Evolutionary conservation across 306 rosid species (phyloP).

Genomic region (Echinosophora koreensis): DNA sequence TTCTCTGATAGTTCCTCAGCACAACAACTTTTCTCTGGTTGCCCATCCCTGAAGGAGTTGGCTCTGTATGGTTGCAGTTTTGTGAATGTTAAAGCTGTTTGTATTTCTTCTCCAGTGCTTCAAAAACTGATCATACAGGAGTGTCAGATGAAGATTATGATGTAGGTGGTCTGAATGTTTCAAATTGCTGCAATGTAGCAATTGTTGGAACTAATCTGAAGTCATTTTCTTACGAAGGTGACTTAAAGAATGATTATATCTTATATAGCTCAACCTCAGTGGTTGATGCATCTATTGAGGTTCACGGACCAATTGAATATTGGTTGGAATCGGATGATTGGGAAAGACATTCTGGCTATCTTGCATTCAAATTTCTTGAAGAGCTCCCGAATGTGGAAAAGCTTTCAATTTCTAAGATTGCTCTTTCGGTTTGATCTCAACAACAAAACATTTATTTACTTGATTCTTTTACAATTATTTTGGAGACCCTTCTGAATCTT

Average conservation of each 20-base stretch:
- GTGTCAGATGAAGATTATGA: no score
- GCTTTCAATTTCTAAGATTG: background rate
- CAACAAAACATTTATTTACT: background rate
- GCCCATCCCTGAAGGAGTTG: slow-evolving; percentile 16
- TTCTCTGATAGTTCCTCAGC: background rate
- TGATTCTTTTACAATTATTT: background rate
- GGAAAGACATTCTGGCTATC: background rate
- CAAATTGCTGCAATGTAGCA: background rate
- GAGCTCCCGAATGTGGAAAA: background rate
- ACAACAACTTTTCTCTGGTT: slow-evolving; percentile 2
- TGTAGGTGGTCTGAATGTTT: no score
- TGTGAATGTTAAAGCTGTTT: background rate
- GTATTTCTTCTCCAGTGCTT: slow-evolving; percentile 5
- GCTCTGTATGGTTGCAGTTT: background rate
- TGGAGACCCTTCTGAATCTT: background rate
- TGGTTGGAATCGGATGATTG: background rate
- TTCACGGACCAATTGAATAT: background rate
- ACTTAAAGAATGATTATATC: background rate
- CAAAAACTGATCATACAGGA: background rate
- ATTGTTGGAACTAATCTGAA: background rate
- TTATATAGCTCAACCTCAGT: background rate
- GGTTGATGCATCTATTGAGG: background rate
- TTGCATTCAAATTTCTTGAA: background rate
- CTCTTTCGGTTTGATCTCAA: background rate
- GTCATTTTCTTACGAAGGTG: background rate